Percentiles rank a stretch among this genome's conserved stretches.
phyloP scores from a whole-genome alignment of 2,329 filamentous ascomycete species.

The Claviceps sp. region DNA sequence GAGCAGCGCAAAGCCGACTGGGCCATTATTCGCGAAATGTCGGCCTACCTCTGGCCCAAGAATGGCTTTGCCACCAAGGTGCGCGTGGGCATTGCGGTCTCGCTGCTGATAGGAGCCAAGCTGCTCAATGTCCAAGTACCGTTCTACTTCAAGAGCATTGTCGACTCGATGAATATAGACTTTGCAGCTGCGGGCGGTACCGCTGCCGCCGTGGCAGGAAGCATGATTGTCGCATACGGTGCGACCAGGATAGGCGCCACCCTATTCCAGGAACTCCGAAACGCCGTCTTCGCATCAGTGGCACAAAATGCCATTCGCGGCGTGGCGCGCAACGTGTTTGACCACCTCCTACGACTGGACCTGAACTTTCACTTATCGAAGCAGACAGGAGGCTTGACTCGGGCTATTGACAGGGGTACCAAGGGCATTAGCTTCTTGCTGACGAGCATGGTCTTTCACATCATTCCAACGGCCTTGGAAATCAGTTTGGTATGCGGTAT shows the following conservation, averaged over 20 bases:
- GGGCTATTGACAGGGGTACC: conserved; percentile 90
- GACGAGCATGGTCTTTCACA: conserved; percentile 97
- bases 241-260: conserved; percentile 78
- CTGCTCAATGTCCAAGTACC: conserved; percentile 94
- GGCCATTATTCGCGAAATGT: conserved; percentile 98
- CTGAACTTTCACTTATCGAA: conserved; percentile 87
- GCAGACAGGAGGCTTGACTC: conserved; percentile 85
- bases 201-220: conserved; percentile 75
- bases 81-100: conserved; percentile 74
- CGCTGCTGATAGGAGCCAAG: conserved; percentile 77
- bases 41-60: conserved; percentile 90
- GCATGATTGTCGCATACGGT: conserved; percentile 89
- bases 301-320: conserved; percentile 90
- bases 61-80: conserved; percentile 59
- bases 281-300: conserved; percentile 92
- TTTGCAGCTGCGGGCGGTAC: conserved; percentile 77
- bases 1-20: conserved; percentile 95
- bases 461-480: conserved; percentile 84
- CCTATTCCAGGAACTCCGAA: conserved; percentile 83
- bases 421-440: conserved; percentile 97
- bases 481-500: conserved; percentile 95
- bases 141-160: conserved; percentile 97
- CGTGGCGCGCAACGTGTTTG: conserved; percentile 85
- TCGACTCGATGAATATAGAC: conserved; percentile 96
- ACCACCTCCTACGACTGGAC: conserved; percentile 77